Percentiles rank a stretch among this genome's conserved stretches.
Conservation (phyloP, 2,329 filamentous ascomycete species). For the Rachicladosporium sp. region DNA sequence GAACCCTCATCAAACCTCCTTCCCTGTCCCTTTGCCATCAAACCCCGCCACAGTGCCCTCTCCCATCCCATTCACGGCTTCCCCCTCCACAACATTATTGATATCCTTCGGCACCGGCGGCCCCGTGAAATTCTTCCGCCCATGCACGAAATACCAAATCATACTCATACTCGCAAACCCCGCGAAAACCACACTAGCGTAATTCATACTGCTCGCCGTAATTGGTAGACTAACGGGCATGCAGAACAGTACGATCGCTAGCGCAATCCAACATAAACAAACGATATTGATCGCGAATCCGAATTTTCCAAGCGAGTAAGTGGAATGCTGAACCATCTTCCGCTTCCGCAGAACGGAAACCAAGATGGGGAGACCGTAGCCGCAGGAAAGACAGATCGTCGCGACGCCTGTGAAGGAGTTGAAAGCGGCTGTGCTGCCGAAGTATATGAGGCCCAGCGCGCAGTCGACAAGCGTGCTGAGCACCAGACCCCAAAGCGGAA, state of each 20-base stretch:
- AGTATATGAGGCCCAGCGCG: conserved; percentile 65
- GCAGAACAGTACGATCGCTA: conserved; percentile 62
- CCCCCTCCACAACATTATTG: neutral
- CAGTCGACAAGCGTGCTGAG: conserved; percentile 58
- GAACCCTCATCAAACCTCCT: too few species aligned
- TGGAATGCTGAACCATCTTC: conserved; percentile 51
- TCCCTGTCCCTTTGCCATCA: too few species aligned
- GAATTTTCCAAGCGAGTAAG: conserved; percentile 56
- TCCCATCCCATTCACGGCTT: too few species aligned
- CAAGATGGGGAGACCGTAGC: conserved; percentile 64
- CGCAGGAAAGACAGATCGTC: conserved; percentile 64
- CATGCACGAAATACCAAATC: conserved; percentile 23
- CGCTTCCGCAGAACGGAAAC: conserved; percentile 56
- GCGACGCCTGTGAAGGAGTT: conserved; percentile 70
- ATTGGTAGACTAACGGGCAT: conserved; percentile 43
- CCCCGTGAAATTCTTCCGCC: conserved; percentile 23
- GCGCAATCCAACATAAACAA: conserved; percentile 57
- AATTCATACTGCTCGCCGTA: conserved; percentile 25
- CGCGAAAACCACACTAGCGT: conserved; percentile 14
- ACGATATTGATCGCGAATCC: conserved; percentile 56
- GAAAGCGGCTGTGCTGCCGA: conserved; percentile 65
- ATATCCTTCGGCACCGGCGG: conserved; percentile 21
- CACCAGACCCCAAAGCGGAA: conserved; percentile 57
- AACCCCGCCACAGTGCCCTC: too few species aligned
- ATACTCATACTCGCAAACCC: conserved; percentile 23